A percentile compares a stretch with the other conserved stretches of the same genome.
Evolutionary conservation across 768 basidiomycete genomes (phyloP).

Genomic region (Mycena crocata): DNA sequence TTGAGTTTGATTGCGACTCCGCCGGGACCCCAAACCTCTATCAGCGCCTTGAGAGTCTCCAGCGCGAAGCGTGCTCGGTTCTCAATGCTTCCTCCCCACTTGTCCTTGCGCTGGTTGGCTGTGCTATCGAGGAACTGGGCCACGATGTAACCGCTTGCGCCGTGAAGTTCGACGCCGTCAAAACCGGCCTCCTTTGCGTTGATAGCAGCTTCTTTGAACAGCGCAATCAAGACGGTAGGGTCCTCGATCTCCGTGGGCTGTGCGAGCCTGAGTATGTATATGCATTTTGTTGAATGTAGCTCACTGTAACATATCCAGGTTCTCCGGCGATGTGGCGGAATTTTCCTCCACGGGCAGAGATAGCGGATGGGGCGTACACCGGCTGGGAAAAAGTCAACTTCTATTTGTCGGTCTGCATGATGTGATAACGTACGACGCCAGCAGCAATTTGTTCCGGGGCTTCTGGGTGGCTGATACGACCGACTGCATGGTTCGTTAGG

Average conservation of each 20-base stretch:
- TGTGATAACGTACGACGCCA: neutral
- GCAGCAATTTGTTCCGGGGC: slow-evolving; percentile 38
- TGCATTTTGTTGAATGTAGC: slow-evolving; percentile 10
- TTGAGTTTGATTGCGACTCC: slow-evolving; percentile 45
- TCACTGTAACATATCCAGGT: slow-evolving; percentile 41
- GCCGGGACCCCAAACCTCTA: slow-evolving; percentile 45
- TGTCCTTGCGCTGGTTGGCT: slow-evolving; percentile 47
- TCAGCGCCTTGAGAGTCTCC: slow-evolving; percentile 44
- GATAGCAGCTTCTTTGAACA: slow-evolving; percentile 45
- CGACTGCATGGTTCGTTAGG: slow-evolving; percentile 31
- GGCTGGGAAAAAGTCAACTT: neutral
- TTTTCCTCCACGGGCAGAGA: slow-evolving; percentile 33
- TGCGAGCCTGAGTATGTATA: slow-evolving; percentile 27
- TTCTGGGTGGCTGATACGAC: slow-evolving; percentile 39
- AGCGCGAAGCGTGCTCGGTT: slow-evolving; percentile 52
- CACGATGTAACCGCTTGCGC: slow-evolving; percentile 45
- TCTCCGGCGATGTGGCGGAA: slow-evolving; percentile 38
- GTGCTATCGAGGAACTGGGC: slow-evolving; percentile 47
- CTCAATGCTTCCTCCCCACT: slow-evolving; percentile 54
- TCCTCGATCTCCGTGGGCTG: slow-evolving; percentile 35
- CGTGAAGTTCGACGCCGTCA: slow-evolving; percentile 35
- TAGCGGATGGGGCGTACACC: neutral
- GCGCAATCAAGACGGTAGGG: slow-evolving; percentile 40
- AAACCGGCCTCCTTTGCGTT: too few species aligned
- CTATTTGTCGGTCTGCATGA: neutral